These are phyloP conservation scores for Poa pratensis DNA, from an alignment of 176 grass and related monocot species.

Conservation along the genomic window DNA sequence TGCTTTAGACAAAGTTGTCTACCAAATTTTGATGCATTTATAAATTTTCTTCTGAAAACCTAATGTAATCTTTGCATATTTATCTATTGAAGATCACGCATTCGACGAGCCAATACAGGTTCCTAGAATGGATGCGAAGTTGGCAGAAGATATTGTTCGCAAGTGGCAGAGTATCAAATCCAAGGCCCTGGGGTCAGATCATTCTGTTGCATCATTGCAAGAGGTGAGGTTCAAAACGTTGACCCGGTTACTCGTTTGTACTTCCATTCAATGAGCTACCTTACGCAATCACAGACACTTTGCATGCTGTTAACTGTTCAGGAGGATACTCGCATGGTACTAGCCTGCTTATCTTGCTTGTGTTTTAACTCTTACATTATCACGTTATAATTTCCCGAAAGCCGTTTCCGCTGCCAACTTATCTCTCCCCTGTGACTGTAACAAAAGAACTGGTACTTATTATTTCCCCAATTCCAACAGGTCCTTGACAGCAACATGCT, in stretches of 20 bases:
- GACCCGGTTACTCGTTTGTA: background rate
- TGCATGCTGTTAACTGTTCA: background rate
- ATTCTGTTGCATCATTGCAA: conserved; percentile 61
- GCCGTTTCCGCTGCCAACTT: background rate
- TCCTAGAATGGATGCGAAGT: conserved; percentile 78
- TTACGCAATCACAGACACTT: background rate
- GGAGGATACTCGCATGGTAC: background rate
- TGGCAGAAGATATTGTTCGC: conserved; percentile 74
- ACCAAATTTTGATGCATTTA: background rate
- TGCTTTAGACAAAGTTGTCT: background rate
- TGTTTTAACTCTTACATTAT: background rate
- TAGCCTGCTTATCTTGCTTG: background rate
- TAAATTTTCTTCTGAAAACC: background rate
- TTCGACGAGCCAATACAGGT: conserved; percentile 48
- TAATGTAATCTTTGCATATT: conserved; percentile 27
- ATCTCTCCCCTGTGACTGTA: background rate
- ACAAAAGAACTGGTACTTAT: background rate
- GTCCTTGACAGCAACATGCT: conserved; percentile 85
- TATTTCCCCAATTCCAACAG: conserved; percentile 32
- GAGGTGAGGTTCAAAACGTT: conserved; percentile 59
- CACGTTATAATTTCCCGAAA: background rate
- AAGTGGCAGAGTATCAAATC: conserved; percentile 97
- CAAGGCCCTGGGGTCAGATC: conserved; percentile 75
- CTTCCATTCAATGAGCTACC: background rate
- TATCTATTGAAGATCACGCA: conserved; percentile 39